Conservation (phyloP, 805 yeast genomes). For the Wickerhamomyces strasburgensis region DNA sequence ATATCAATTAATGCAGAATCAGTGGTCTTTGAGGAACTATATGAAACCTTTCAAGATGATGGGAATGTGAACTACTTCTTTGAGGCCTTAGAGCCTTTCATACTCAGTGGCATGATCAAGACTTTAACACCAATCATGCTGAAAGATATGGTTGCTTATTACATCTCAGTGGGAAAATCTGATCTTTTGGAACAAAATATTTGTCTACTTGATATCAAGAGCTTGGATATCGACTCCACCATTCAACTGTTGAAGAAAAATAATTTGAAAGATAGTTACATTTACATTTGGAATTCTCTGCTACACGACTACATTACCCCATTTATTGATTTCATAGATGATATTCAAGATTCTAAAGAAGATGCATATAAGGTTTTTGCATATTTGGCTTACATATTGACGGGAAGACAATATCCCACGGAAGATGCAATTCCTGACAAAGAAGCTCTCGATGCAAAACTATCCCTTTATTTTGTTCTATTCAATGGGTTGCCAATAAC, state of each 20-base stretch:
- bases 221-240: slow-evolving; percentile 76
- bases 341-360: slow-evolving; percentile 23
- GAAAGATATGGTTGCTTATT: slow-evolving; percentile 53
- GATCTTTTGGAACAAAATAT: slow-evolving; percentile 60
- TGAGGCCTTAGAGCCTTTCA: slow-evolving; percentile 45
- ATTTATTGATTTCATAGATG: slow-evolving; percentile 48
- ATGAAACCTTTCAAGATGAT: slow-evolving; percentile 35
- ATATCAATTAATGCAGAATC: slow-evolving; percentile 32
- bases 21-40: slow-evolving; percentile 38
- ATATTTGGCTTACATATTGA: slow-evolving; percentile 62
- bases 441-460: slow-evolving; percentile 39
- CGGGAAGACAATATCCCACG: slow-evolving; percentile 80
- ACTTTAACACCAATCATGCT: slow-evolving; percentile 60
- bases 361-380: slow-evolving; percentile 39
- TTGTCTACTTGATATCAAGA: slow-evolving; percentile 59
- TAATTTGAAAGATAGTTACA: slow-evolving; percentile 54
- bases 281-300: slow-evolving; percentile 67
- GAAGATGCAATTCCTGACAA: slow-evolving; percentile 40
- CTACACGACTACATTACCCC: slow-evolving; percentile 73
- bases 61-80: slow-evolving; percentile 39
- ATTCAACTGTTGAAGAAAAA: slow-evolving; percentile 54
- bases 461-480: slow-evolving; percentile 47
- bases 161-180: slow-evolving; percentile 36
- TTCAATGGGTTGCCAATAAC: slow-evolving; percentile 50
- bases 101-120: slow-evolving; percentile 41